Base-by-base conservation (phyloP, 768 basidiomycete species). In the Russula sp. region DNA sequence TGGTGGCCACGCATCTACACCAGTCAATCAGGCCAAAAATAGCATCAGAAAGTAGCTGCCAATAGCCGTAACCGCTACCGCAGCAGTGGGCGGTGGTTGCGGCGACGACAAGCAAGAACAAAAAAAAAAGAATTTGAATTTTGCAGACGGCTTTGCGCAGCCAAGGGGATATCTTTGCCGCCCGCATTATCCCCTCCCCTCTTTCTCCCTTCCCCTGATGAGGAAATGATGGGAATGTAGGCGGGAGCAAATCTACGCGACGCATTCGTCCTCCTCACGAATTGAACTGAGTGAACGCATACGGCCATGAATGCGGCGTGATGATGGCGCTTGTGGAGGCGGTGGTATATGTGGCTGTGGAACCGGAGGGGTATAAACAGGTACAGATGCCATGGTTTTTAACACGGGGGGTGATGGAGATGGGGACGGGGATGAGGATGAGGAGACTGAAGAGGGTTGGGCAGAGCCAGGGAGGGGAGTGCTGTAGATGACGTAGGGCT, bases 401-500 rank as follows among this genome's bases (percentile, higher is more conserved):
- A 37, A 20, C 22, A 61, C 48, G 8, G 61, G 65, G 18, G 61
- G 44, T 1, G 61, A 59, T 13, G 61, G 65, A 14, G 65, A 59
- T 5, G 64, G 55, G 2, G 58, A 56, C 6, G 52, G 22, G 13
- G 45, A 47, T 10, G 45, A 20, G 8, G 45, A 47, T n/a, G 44
- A n/a, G 16, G 48, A 34, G 6, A 40, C 8, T n/a, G 54, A n/a
- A 18, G 50, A n/a, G 1, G 51, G 20, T 4, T 57, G 44, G n/a
- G 64, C 14, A 40, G 49, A 6, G 32, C 57, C 42, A 3, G 65
- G 67, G 0, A 63, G 52, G 35, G 67, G 67, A 2, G 67, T 68
- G 47, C 67, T 68, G 44, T 68, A 68, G 34, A 68, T 68, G 31
- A 68, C 55, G 39, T 68, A 68, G 5, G 67, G 67, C 10, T 67